phyloP scores from a whole-genome alignment of 345 rosid species.

The Draba incana region DNA sequence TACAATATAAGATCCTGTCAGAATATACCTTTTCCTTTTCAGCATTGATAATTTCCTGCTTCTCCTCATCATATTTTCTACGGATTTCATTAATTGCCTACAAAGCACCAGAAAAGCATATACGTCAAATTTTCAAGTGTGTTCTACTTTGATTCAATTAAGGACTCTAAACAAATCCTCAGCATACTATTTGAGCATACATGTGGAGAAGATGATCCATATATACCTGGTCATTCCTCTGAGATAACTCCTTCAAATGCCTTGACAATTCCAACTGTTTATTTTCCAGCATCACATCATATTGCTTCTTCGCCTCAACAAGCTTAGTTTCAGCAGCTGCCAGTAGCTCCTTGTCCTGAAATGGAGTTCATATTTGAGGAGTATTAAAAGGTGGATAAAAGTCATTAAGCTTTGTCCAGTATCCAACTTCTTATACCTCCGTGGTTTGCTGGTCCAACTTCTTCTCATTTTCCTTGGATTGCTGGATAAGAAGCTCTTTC shows the following conservation, averaged over 20 bases:
- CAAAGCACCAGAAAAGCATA: constrained; percentile 25
- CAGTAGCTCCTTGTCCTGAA: constrained; percentile 69
- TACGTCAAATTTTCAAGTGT: not conserved
- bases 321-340: constrained; percentile 41
- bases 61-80: constrained; percentile 82
- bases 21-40: constrained; percentile 74
- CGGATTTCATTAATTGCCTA: constrained; percentile 89
- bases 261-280: constrained; percentile 46
- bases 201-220: constrained; percentile 34
- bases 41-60: constrained; percentile 60
- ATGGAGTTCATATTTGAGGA: constrained; percentile 24
- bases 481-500: constrained; percentile 66
- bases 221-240: constrained; percentile 83
- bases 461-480: constrained; percentile 56
- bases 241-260: constrained; percentile 91
- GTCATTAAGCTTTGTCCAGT: constrained; percentile 7
- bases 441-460: constrained; percentile 61
- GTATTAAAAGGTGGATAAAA: constrained; percentile 19
- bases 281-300: too few species aligned
- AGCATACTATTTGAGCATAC: too few species aligned
- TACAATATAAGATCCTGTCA: constrained; percentile 43
- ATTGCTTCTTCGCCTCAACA: too few species aligned
- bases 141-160: not conserved
- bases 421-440: constrained; percentile 69
- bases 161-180: constrained; percentile 13